These are phyloP conservation scores for Ophiostoma sp. DNA, from an alignment of 2,329 filamentous ascomycete genomes.

Conservation along the genomic window DNA sequence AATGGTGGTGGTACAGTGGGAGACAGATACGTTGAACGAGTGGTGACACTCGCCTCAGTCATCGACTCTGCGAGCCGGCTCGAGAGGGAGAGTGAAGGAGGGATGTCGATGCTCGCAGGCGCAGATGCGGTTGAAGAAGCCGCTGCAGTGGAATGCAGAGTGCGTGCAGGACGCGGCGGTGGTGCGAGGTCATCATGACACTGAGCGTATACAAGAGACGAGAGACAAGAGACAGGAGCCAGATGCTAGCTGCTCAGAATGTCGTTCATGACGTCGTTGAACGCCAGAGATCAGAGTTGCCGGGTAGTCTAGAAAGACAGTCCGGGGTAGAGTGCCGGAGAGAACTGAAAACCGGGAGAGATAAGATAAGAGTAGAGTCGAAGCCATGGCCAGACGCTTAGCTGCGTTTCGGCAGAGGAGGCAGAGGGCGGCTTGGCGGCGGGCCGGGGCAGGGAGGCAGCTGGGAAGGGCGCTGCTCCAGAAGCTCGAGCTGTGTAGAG, in stretches of 20 bases:
- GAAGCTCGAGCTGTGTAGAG: conserved; percentile 41
- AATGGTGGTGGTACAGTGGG: conserved; percentile 18
- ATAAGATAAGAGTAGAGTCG: neutral
- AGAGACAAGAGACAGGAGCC: no score
- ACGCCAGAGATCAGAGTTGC: no score
- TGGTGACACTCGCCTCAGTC: neutral
- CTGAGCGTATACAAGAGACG: no score
- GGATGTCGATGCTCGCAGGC: conserved; percentile 18
- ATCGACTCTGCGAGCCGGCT: conserved; percentile 18
- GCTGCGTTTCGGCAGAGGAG: conserved; percentile 57
- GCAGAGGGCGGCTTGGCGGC: conserved; percentile 58
- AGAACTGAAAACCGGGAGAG: no score
- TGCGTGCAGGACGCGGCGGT: no score
- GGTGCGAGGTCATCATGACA: no score
- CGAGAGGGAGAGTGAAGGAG: conserved; percentile 16
- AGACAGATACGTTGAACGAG: neutral
- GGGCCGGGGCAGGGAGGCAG: conserved; percentile 63
- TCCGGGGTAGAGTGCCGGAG: no score
- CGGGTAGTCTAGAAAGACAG: no score
- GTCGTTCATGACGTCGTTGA: no score
- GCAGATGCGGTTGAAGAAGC: neutral
- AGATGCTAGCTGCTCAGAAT: no score
- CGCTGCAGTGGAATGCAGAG: no score
- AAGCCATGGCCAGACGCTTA: conserved; percentile 32
- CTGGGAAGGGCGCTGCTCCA: conserved; percentile 58